phyloP scores from a whole-genome alignment of 1,284 basidiomycete genomes.

The Amanita bisporigera region DNA sequence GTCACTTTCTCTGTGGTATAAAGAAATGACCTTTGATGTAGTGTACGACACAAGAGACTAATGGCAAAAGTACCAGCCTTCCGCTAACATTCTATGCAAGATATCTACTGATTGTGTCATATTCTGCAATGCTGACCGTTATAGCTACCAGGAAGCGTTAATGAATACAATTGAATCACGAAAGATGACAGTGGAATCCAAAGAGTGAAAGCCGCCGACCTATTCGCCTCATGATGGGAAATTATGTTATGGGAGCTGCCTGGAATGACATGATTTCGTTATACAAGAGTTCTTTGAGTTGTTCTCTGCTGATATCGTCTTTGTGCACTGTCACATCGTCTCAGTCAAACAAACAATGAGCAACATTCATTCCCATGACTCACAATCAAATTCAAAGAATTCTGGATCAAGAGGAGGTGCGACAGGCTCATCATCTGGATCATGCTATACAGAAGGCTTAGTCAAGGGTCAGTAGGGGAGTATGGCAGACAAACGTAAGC shows the following conservation, averaged over 20 bases:
- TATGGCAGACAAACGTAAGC: constrained; percentile 72
- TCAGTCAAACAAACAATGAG: background rate
- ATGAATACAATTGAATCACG: background rate
- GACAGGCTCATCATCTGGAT: constrained; percentile 92
- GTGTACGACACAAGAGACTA: background rate
- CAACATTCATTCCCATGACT: constrained; percentile 26
- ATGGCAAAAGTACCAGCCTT: constrained; percentile 3
- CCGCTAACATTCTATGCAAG: background rate
- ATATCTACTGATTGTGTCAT: background rate
- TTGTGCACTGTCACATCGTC: constrained; percentile 70
- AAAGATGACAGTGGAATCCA: background rate
- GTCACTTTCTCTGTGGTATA: no score
- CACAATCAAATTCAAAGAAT: constrained; percentile 94
- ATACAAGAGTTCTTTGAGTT: constrained; percentile 62
- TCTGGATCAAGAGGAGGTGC: constrained; percentile 88
- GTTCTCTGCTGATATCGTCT: constrained; percentile 89
- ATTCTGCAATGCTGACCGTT: no score
- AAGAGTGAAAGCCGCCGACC: background rate
- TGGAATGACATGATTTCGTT: constrained; percentile 78
- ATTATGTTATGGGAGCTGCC: constrained; percentile 40
- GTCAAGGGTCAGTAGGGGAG: background rate
- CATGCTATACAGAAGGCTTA: constrained; percentile 57
- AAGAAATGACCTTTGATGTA: background rate
- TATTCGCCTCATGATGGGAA: no score
- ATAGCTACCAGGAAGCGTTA: background rate